Conservation (phyloP, 192 early-diverging fungal genomes). For the Phlyctochytrium arcticum region DNA sequence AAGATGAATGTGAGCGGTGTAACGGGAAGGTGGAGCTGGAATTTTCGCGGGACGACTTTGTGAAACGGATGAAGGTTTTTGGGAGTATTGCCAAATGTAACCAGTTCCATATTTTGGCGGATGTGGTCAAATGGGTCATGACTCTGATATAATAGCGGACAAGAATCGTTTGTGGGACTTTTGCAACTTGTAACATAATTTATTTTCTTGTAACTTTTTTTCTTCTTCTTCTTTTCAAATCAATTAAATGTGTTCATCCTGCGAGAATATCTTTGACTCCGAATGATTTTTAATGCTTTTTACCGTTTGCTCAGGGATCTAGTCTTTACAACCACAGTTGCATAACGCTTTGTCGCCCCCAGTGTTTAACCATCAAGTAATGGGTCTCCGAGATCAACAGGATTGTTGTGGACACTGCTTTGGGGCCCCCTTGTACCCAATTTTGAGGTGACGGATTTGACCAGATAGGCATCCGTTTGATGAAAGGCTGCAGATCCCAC, state of each 20-base stretch:
- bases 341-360: no score
- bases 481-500: constrained; percentile 22
- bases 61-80: constrained; percentile 58
- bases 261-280: no score
- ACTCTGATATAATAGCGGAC: no score
- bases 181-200: no score
- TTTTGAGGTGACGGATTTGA: neutral
- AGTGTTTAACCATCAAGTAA: constrained; percentile 8
- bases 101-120: constrained; percentile 49
- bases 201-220: no score
- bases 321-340: no score
- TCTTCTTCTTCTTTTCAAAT: no score
- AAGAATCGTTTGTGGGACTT: no score
- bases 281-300: no score
- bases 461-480: neutral
- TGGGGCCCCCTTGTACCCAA: constrained; percentile 38
- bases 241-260: no score
- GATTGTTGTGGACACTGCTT: constrained; percentile 45
- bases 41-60: constrained; percentile 45
- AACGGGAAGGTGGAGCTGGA: constrained; percentile 57
- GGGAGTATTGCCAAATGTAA: constrained; percentile 60
- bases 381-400: constrained; percentile 6
- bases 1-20: constrained; percentile 67
- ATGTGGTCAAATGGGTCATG: constrained; percentile 59
- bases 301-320: no score